phyloP scores from a whole-genome alignment of 2,329 filamentous ascomycete species.

The Pseudogymnoascus sp. region DNA sequence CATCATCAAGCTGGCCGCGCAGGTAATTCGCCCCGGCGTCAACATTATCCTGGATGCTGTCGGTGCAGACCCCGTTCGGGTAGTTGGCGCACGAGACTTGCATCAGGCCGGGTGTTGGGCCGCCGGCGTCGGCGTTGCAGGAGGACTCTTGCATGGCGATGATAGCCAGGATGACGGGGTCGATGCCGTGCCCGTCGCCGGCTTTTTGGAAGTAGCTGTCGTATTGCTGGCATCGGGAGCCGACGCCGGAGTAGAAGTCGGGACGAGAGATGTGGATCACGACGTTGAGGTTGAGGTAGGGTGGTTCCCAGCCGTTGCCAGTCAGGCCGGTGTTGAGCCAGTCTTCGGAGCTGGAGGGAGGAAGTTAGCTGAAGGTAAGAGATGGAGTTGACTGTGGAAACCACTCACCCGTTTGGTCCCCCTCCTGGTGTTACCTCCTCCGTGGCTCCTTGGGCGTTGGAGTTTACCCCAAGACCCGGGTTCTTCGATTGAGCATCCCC shows the following conservation, averaged over 20 bases:
- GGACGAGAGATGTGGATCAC: slow-evolving; percentile 23
- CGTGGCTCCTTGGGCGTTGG: slow-evolving; percentile 13
- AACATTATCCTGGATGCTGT: slow-evolving; percentile 29
- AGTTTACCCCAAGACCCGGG: slow-evolving; percentile 6
- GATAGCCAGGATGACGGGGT: slow-evolving; percentile 29
- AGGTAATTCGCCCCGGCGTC: slow-evolving; percentile 29
- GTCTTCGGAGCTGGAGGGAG: slow-evolving; percentile 22
- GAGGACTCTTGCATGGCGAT: slow-evolving; percentile 31
- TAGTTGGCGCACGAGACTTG: slow-evolving; percentile 31
- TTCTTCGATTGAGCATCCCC: slow-evolving; percentile 2
- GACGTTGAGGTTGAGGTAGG: slow-evolving; percentile 27
- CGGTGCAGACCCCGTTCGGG: slow-evolving; percentile 28
- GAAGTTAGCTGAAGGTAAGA: neutral
- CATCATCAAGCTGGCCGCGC: slow-evolving; percentile 18
- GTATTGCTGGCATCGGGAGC: slow-evolving; percentile 25
- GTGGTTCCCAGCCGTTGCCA: slow-evolving; percentile 28
- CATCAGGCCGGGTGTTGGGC: slow-evolving; percentile 30
- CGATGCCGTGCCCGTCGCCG: slow-evolving; percentile 27
- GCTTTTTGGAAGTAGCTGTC: slow-evolving; percentile 28
- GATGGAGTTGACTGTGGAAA: neutral
- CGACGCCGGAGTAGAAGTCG: slow-evolving; percentile 24
- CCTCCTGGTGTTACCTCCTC: slow-evolving; percentile 13
- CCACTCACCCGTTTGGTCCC: slow-evolving; percentile 14
- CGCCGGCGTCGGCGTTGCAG: slow-evolving; percentile 29
- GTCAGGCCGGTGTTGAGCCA: slow-evolving; percentile 28